Evolutionary conservation across 805 yeast species (phyloP), one percentile per base, ranked within the genome.

Genomic region (Candida odintsovae): DNA sequence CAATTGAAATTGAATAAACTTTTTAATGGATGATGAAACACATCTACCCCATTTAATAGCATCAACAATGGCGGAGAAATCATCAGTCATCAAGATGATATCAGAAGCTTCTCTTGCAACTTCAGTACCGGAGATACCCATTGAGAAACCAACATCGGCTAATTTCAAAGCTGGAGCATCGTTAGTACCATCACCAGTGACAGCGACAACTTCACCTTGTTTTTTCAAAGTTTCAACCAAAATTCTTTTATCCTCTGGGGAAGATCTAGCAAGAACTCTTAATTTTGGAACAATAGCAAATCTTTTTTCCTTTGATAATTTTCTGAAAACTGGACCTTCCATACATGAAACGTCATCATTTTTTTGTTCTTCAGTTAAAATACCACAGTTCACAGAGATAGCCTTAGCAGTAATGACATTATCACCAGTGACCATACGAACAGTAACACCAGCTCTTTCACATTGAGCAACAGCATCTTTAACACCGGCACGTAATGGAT

Each of bases 21-120:
- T 94, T 67, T 90, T 88, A 61, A 94, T 95, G 3, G 97, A 90
- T 26, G 85, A 83, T 19, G 96, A 84, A 50, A 94, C 98, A 44
- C 97, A 90, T 67, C 99, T 78, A 45, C 99, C 99, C 99, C 99
- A 94, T 67, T 89, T 87, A 59, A 94, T 87, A 20, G 99, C 99
- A 64, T 88, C 87, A 40, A 94, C 98, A 66, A 94, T 94, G 38
- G 95, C 90, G 6, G 88, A 73, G 62, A 94, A 94, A 69, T 94
- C 95, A 69, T 94, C 96, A 40, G 92, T 90, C 94, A 88, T 88
- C 52, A 88, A 75, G 55, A 88, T 87, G 56, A 88, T 88, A 68
- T 88, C 96, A 10, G 92, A 87, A 8, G 99, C 99, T 64, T 94
- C 99, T 65, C 97, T 80, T 10, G 99, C 99, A 51, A 94, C 98